Conservation (phyloP, 148 eudicot genomes). For the Cornus kousa region DNA sequence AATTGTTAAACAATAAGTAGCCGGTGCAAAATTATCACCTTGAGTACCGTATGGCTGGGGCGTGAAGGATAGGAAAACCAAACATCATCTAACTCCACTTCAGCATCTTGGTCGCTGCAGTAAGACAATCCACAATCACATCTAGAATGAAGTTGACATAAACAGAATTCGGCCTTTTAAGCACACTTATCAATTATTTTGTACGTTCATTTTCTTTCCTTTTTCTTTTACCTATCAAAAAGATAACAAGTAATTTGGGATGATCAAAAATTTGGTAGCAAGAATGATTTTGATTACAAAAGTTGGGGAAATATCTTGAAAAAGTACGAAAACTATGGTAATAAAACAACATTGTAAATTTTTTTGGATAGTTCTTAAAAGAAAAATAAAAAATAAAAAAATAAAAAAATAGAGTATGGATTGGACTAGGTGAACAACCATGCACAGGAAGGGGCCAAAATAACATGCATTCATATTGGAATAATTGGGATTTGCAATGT, state of each 20-base stretch:
- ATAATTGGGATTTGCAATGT: background rate
- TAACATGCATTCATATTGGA: background rate
- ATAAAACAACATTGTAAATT: background rate
- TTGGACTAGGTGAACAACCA: background rate
- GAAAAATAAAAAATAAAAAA: background rate
- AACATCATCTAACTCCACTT: conserved; percentile 79
- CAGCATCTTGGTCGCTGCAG: conserved; percentile 59
- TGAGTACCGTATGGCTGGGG: conserved; percentile 78
- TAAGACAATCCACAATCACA: background rate
- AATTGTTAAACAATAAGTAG: too few relatives aligned
- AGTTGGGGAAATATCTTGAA: background rate
- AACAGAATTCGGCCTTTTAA: background rate
- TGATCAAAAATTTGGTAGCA: background rate
- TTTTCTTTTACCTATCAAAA: too few relatives aligned
- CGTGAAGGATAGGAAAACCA: conserved; percentile 97
- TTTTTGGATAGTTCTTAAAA: background rate
- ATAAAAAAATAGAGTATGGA: background rate
- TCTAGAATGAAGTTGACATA: background rate
- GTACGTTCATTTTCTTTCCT: background rate
- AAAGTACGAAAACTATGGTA: background rate
- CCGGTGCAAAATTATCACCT: conserved; percentile 38
- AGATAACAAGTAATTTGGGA: background rate
- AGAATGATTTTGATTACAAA: background rate
- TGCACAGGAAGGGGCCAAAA: background rate
- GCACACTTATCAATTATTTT: background rate